These are phyloP conservation scores for Barnettozyma wickerhamii DNA, from an alignment of 805 yeast genomes.

Conservation along the genomic window DNA sequence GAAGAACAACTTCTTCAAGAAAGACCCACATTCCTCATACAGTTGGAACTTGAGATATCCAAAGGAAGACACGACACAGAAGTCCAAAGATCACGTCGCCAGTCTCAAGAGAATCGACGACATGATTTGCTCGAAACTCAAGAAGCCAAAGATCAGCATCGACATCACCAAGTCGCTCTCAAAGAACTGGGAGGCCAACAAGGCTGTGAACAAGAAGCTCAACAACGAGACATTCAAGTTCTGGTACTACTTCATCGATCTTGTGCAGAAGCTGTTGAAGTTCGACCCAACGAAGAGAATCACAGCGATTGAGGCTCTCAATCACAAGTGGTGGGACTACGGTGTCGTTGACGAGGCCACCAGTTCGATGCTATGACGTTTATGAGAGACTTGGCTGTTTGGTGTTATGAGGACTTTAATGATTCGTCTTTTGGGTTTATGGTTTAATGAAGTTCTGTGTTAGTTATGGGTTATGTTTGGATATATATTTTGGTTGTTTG, in stretches of 20 bases:
- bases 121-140: constrained; percentile 36
- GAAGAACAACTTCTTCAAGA: constrained; percentile 12
- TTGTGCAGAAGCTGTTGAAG: constrained; percentile 58
- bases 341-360: constrained; percentile 54
- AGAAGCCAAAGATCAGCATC: constrained; percentile 21
- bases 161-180: constrained; percentile 20
- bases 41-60: constrained; percentile 34
- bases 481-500: background rate
- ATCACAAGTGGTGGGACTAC: constrained; percentile 76
- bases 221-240: constrained; percentile 65
- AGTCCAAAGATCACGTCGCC: constrained; percentile 33
- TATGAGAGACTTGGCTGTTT: background rate
- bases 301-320: constrained; percentile 70
- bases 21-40: constrained; percentile 5
- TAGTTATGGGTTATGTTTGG: background rate
- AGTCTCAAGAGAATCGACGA: constrained; percentile 39
- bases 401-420: background rate
- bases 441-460: too few relatives aligned
- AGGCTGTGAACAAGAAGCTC: constrained; percentile 29
- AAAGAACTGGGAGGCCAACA: constrained; percentile 22
- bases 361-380: constrained; percentile 1
- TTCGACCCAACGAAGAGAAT: constrained; percentile 71
- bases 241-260: constrained; percentile 79
- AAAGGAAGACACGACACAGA: constrained; percentile 33
- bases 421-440: background rate